Evolutionary conservation across 1,139 yeast genomes (phyloP).

Genomic region (Geotrichum australiense): DNA sequence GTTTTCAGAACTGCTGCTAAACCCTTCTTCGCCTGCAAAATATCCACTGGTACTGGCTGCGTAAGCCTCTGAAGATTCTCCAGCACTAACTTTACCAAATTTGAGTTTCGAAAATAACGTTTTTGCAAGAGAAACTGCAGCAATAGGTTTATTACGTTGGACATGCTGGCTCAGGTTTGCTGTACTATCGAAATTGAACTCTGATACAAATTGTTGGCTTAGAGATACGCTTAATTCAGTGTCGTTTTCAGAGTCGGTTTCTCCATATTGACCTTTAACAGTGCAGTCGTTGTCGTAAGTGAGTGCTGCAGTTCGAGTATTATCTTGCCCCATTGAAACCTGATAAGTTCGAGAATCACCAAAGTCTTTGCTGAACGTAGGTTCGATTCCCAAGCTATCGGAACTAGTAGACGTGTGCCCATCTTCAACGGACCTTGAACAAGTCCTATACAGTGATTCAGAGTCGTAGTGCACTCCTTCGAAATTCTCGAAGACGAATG

Average conservation of each 20-base stretch:
- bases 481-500: conserved; percentile 7
- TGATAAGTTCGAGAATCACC: not conserved
- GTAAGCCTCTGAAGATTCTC: not conserved
- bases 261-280: too few relatives aligned
- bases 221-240: too few relatives aligned
- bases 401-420: not conserved
- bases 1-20: too few relatives aligned
- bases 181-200: too few relatives aligned
- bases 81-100: conserved; percentile 1
- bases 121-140: not conserved
- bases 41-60: not conserved
- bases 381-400: not conserved
- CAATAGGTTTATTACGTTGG: too few relatives aligned
- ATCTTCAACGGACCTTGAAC: not conserved
- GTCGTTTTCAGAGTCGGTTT: too few relatives aligned
- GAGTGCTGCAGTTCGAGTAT: not conserved
- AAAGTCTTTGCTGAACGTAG: not conserved
- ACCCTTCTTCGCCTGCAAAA: not conserved
- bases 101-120: not conserved
- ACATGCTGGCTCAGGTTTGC: too few relatives aligned
- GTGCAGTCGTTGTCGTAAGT: not conserved
- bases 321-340: not conserved
- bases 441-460: not conserved
- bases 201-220: too few relatives aligned
- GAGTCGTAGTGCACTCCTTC: conserved; percentile 8